Base-by-base conservation (phyloP, 176 grass and related monocot species). In the Aegilops sharonensis region DNA sequence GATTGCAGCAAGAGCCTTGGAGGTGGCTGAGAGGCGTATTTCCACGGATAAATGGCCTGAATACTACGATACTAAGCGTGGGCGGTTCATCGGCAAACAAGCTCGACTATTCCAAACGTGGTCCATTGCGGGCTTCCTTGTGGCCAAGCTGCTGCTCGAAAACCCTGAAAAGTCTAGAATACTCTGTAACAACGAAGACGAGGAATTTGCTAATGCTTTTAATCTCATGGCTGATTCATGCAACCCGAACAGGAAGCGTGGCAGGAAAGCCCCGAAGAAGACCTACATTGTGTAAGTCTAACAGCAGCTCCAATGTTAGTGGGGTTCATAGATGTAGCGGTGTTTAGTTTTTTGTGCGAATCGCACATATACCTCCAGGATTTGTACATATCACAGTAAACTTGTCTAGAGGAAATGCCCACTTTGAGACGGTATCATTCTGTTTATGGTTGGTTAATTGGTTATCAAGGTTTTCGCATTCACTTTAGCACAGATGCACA, bases 1-100 rank as follows among this genome's bases (percentile, higher is more conserved):
- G 77, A 92, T 95, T 40, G 93, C 91, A 27, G 93, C 77, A 63
- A 95, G 81, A 91, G 89, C 91, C 29, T 61, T 95, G 76, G 93
- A 93, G 72, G 80, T 92, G 60, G 87, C 87, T 11, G 93, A 98
- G 77, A 89, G 85, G 69, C 89, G 95, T 13, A 91, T 98, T 72
- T 82, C 89, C 35, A 11, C 7, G 17, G 95, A 98, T 84, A 92
- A 93, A 64, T 95, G 95, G 95, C 93, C 93, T 37, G 93, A 92
- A 83, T 98, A 98, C 80, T 98, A 98, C 0, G 95, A 98, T 32
- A 89, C 93, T n/a, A 98, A 93, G 77, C 89, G 85, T 4, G 91
- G 77, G 20, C 87, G 89, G 2, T 98, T 98, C 78, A 91, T 98
- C 18, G 89, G 93, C 54, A 95, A 98, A 35, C 89, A 92, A 64